A percentile compares a stretch with the other conserved stretches of the same genome.
Conservation (phyloP, 2,329 filamentous ascomycete species). For the Pyrenochaeta sp. region DNA sequence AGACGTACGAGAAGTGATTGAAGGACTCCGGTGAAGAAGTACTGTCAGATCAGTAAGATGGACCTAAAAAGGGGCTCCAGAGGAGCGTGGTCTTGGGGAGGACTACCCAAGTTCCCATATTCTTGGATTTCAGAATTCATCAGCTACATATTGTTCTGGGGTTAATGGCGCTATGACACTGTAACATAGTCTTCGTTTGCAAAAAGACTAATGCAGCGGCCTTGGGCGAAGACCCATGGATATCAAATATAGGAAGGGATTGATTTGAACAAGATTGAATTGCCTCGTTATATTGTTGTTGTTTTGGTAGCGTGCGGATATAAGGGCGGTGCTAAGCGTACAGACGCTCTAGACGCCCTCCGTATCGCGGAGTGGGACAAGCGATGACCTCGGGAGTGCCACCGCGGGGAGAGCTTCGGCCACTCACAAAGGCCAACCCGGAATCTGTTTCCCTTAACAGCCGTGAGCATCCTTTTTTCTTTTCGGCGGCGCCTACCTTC, state of each 20-base stretch:
- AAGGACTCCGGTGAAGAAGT: not conserved
- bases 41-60: slow-evolving; percentile 2
- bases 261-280: slow-evolving; percentile 10
- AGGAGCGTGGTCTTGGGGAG: slow-evolving; percentile 21
- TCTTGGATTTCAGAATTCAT: slow-evolving; percentile 32
- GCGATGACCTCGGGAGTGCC: slow-evolving; percentile 13
- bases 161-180: slow-evolving; percentile 36
- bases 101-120: slow-evolving; percentile 19
- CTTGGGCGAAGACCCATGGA: slow-evolving; percentile 8
- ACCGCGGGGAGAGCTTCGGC: slow-evolving; percentile 5
- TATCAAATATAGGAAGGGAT: slow-evolving; percentile 4
- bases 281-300: not conserved
- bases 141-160: slow-evolving; percentile 36
- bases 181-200: slow-evolving; percentile 40
- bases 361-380: slow-evolving; percentile 3
- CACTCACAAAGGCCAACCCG: slow-evolving; percentile 18
- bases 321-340: slow-evolving; percentile 7
- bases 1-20: slow-evolving; percentile 2
- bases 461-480: slow-evolving; percentile 16
- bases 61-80: slow-evolving; percentile 23
- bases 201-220: slow-evolving; percentile 27
- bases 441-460: slow-evolving; percentile 25
- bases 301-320: not conserved
- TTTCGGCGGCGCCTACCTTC: slow-evolving; percentile 6
- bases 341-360: slow-evolving; percentile 14